A percentile compares a stretch with the other conserved stretches of the same genome.
Conservation (phyloP, 345 rosid genomes). For the Melaleuca alternifolia region DNA sequence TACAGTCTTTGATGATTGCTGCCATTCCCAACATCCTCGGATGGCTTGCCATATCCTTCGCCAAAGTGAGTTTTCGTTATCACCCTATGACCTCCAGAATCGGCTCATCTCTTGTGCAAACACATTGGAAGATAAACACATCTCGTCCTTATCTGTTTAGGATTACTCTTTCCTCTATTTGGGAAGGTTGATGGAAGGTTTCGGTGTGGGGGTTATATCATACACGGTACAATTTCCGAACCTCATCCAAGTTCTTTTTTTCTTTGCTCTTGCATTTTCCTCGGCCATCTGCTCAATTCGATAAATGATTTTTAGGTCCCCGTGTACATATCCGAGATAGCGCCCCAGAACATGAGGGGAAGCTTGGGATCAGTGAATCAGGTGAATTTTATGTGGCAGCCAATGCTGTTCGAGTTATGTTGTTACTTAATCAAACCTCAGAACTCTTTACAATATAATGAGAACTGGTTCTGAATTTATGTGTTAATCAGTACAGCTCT, state of each 20-base stretch:
- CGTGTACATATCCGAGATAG: conserved; percentile 39
- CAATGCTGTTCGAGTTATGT: background rate
- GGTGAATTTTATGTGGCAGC: conserved; percentile 1
- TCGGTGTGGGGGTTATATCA: conserved; percentile 94
- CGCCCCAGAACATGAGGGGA: conserved; percentile 43
- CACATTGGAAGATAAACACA: background rate
- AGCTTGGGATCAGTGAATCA: conserved; percentile 39
- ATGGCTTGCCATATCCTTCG: conserved; percentile 95
- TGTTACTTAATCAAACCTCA: background rate
- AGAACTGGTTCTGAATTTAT: background rate
- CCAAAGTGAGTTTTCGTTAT: conserved; percentile 47
- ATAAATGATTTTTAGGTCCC: conserved; percentile 5
- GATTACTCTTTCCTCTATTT: conserved; percentile 90
- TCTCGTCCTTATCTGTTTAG: conserved; percentile 23
- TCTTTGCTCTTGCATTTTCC: background rate
- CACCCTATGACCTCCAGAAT: background rate
- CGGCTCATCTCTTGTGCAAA: background rate
- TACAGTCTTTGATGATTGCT: conserved; percentile 91
- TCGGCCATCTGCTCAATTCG: background rate
- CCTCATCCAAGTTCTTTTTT: background rate
- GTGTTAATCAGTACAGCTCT: conserved; percentile 39
- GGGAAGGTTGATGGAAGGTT: conserved; percentile 93
- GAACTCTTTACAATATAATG: background rate
- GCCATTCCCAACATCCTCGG: conserved; percentile 97
- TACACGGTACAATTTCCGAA: conserved; percentile 48